These are phyloP conservation scores for Hyaloscypha bicolor DNA, from an alignment of 495 filamentous ascomycete species.

Conservation along the genomic window DNA sequence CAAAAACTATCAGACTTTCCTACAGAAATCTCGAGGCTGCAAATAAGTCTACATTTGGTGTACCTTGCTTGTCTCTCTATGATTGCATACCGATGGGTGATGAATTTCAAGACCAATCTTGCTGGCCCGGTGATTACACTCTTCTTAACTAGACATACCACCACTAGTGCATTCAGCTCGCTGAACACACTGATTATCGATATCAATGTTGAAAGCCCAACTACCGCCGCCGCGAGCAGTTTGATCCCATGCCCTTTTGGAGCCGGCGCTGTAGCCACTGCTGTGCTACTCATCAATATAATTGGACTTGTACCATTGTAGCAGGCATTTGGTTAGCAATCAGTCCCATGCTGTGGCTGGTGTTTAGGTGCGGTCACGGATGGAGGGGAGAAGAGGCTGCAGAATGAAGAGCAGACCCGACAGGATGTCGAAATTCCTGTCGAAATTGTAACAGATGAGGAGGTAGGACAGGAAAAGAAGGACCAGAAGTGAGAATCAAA, in stretches of 20 bases:
- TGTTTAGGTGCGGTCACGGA: slow-evolving; percentile 42
- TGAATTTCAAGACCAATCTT: slow-evolving; percentile 4
- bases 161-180: slow-evolving; percentile 26
- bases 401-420: not conserved
- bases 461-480: not conserved
- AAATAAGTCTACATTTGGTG: slow-evolving; percentile 48
- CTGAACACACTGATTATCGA: slow-evolving; percentile 37
- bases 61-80: slow-evolving; percentile 34
- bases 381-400: slow-evolving; percentile 38
- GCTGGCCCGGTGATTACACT: slow-evolving; percentile 11
- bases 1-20: slow-evolving; percentile 59
- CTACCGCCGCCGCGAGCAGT: slow-evolving; percentile 10
- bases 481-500: not conserved
- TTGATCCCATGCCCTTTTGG: slow-evolving; percentile 10
- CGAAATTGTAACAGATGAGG: not conserved
- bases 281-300: not conserved
- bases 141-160: slow-evolving; percentile 30
- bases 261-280: not conserved
- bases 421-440: not conserved
- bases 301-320: slow-evolving; percentile 54
- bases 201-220: slow-evolving; percentile 34
- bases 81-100: slow-evolving; percentile 16
- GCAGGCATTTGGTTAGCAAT: slow-evolving; percentile 30
- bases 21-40: slow-evolving; percentile 60
- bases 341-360: slow-evolving; percentile 9